Percentiles rank a stretch among this genome's conserved stretches.
Evolutionary conservation across 495 filamentous ascomycete genomes (phyloP).

Genomic region (Trichoderma parareesei): DNA sequence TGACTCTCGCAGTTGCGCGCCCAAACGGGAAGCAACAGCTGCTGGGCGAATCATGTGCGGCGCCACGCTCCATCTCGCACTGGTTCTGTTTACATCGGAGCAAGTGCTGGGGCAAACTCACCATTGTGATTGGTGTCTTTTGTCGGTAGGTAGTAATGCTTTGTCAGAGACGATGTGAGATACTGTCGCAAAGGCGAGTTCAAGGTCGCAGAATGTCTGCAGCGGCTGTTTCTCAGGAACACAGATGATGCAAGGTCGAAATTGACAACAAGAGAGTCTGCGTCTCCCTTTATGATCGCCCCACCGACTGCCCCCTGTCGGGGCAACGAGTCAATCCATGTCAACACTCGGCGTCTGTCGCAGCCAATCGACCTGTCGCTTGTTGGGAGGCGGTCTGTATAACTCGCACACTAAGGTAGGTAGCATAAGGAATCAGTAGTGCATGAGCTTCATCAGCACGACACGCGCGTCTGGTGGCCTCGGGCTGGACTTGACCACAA

Average conservation of each 20-base stretch:
- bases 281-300: slow-evolving; percentile 3
- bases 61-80: background rate
- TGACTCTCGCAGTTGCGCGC: slow-evolving; percentile 2
- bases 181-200: background rate
- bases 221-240: background rate
- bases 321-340: slow-evolving; percentile 12
- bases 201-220: background rate
- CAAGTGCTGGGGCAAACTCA: slow-evolving; percentile 7
- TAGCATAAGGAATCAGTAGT: background rate
- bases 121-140: slow-evolving; percentile 6
- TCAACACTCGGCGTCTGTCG: background rate
- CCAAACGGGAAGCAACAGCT: slow-evolving; percentile 6
- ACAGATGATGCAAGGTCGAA: background rate
- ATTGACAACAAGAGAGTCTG: slow-evolving; percentile 5
- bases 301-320: slow-evolving; percentile 7
- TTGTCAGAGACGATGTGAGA: background rate
- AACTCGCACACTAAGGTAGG: background rate
- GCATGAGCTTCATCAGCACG: background rate
- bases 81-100: slow-evolving; percentile 1
- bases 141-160: background rate
- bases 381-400: background rate
- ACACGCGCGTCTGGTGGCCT: background rate
- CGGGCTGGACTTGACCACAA: background rate
- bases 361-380: slow-evolving; percentile 3
- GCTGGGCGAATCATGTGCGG: slow-evolving; percentile 7